Evolutionary conservation across 305 asterid genomes (phyloP), one percentile per base, ranked within the genome.

Genomic region (Euphrasia arctica): DNA sequence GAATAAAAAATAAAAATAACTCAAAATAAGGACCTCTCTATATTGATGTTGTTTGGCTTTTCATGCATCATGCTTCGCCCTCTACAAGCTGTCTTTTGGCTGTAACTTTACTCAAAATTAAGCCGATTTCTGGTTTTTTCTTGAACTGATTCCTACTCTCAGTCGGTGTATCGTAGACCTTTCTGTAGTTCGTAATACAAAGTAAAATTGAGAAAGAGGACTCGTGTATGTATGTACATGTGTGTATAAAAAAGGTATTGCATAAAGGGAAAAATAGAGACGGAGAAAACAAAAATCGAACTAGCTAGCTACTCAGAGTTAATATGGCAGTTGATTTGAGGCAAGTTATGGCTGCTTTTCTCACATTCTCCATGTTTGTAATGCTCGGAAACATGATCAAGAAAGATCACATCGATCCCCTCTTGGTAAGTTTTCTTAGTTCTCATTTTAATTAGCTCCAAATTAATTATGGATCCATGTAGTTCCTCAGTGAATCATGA

Each of bases 331-430:
- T 72, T 56, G 96, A 88, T 67, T 52, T 85, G 79, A 82, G 81
- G 78, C 96, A 88, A 71, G 68, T 82, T 6, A 65, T 85, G 69
- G 88, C 88, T 39, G 84, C 83, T 25, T 32, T 82, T 34, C 86
- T 89, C 41, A 89, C 96, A 47, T 71, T 85, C 52, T 82, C 96
- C 18, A 89, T 89, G 96, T 82, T 88, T 43, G n/a, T 80, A 14
- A 88, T 88, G 96, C 80, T 88, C 0, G 91, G 84, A 0, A 83
- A 86, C 66, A 89, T 89, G 96, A 84, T 86, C 22, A 85, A 88
- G 64, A 80, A 68, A 69, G 96, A 88, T 60, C 96, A 85, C 58
- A 76, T 88, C 51, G 91, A 88, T 72, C 94, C 96, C 0, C 47
- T 82, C 48, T 47, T 75, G 51, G 94, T 88, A 75, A 70, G 78